Conservation (phyloP, 2,329 filamentous ascomycete species). For the Orbilia javanica region DNA sequence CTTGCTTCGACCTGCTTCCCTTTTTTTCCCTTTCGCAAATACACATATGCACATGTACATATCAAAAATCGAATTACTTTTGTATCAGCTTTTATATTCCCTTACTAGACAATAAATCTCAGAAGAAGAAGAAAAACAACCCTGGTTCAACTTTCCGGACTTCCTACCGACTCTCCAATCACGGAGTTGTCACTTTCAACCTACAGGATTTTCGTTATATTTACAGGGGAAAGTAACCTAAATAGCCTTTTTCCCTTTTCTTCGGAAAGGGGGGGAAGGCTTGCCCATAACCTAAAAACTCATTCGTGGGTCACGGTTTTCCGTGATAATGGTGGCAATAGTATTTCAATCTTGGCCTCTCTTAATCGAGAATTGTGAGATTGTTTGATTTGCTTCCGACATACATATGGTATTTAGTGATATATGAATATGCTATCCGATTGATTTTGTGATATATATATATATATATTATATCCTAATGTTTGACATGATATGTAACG, state of each 20-base stretch:
- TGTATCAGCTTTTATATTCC: neutral
- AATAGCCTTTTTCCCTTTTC: conserved; percentile 14
- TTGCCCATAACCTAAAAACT: conserved; percentile 52
- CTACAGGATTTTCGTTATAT: conserved; percentile 59
- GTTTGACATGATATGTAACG: neutral
- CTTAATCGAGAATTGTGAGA: conserved; percentile 28
- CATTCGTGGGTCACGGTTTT: conserved; percentile 50
- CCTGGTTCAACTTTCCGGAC: conserved; percentile 59
- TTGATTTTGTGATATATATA: neutral
- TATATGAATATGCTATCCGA: neutral
- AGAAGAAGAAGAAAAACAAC: neutral
- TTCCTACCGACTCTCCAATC: conserved; percentile 30
- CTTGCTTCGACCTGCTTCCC: neutral
- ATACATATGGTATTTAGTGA: neutral
- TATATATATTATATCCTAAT: neutral
- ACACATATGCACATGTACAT: neutral
- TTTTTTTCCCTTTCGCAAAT: neutral
- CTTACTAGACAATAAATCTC: neutral
- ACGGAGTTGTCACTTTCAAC: conserved; percentile 7
- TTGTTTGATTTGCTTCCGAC: conserved; percentile 52
- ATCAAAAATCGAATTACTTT: neutral
- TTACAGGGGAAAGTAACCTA: conserved; percentile 51
- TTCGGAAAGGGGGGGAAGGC: neutral
- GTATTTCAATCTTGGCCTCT: conserved; percentile 48
- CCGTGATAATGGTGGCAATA: conserved; percentile 50